Conservation (phyloP, 2,329 filamentous ascomycete species). For the Sporothrix humicola region DNA sequence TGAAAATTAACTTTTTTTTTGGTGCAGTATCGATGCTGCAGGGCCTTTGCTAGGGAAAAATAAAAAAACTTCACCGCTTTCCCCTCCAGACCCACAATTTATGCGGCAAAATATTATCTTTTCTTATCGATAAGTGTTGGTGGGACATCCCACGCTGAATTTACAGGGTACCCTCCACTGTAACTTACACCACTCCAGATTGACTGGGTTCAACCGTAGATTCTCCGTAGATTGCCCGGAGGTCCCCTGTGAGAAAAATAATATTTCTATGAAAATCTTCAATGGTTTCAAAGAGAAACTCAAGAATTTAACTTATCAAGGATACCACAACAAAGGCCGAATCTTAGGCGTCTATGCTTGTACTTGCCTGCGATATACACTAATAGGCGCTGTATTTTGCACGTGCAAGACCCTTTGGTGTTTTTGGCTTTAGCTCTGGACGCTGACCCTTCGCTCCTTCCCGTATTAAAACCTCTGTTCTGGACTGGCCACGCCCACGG, state of each 20-base stretch:
- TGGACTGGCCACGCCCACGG: not conserved
- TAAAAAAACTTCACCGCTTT: constrained; percentile 40
- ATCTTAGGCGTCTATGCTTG: too few relatives aligned
- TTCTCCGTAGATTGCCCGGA: too few relatives aligned
- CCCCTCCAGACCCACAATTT: constrained; percentile 34
- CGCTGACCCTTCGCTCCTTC: not conserved
- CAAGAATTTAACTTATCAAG: too few relatives aligned
- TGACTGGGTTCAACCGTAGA: too few relatives aligned
- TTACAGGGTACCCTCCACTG: too few relatives aligned
- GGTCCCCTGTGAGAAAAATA: too few relatives aligned
- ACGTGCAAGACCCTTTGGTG: constrained; percentile 1
- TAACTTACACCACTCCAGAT: too few relatives aligned
- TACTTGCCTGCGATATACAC: too few relatives aligned
- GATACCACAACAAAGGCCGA: too few relatives aligned
- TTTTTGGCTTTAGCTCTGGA: not conserved
- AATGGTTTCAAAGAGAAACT: too few relatives aligned
- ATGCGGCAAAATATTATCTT: constrained; percentile 32
- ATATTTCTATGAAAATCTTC: too few relatives aligned
- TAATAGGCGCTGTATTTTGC: not conserved
- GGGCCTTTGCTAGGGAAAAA: constrained; percentile 21
- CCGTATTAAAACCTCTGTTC: not conserved
- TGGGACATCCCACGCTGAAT: too few relatives aligned
- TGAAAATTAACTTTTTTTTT: constrained; percentile 31
- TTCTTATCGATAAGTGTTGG: constrained; percentile 37
- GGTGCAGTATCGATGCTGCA: constrained; percentile 19